A percentile compares a stretch with the other conserved stretches of the same genome.
Evolutionary conservation across 2,329 filamentous ascomycete genomes (phyloP).

Genomic region (Cercospora nicotianae): DNA sequence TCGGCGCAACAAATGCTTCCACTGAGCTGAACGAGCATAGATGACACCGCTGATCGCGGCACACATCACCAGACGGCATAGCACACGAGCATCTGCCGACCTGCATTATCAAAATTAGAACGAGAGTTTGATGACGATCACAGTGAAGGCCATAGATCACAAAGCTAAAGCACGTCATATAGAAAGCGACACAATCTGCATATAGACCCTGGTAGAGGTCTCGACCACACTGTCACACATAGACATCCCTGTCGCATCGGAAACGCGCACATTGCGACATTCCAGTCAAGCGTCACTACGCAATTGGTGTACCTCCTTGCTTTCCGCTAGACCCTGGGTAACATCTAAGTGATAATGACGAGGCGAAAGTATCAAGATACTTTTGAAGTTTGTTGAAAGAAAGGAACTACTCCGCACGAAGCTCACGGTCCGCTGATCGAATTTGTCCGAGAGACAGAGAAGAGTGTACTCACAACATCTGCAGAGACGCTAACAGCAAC

Average conservation of each 20-base stretch:
- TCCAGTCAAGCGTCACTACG: neutral
- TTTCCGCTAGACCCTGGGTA: neutral
- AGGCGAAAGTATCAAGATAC: neutral
- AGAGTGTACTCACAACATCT: neutral
- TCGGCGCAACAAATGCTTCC: neutral
- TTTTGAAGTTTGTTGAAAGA: neutral
- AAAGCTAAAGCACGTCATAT: neutral
- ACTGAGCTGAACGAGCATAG: neutral
- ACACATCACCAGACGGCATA: neutral
- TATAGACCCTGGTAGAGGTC: neutral
- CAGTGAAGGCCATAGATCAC: neutral
- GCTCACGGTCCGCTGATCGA: neutral
- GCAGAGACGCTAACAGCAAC: neutral
- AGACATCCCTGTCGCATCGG: slow-evolving; percentile 1
- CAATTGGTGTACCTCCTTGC: neutral
- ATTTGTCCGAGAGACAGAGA: neutral
- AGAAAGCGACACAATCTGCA: neutral
- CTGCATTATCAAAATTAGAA: neutral
- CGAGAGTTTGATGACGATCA: neutral
- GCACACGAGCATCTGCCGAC: neutral
- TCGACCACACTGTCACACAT: slow-evolving; percentile 1
- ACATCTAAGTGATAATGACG: neutral
- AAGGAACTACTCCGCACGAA: neutral
- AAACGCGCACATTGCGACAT: slow-evolving; percentile 1
- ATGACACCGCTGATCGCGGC: neutral